phyloP scores from a whole-genome alignment of 1,284 basidiomycete species.

The Moniliophthora roreri region DNA sequence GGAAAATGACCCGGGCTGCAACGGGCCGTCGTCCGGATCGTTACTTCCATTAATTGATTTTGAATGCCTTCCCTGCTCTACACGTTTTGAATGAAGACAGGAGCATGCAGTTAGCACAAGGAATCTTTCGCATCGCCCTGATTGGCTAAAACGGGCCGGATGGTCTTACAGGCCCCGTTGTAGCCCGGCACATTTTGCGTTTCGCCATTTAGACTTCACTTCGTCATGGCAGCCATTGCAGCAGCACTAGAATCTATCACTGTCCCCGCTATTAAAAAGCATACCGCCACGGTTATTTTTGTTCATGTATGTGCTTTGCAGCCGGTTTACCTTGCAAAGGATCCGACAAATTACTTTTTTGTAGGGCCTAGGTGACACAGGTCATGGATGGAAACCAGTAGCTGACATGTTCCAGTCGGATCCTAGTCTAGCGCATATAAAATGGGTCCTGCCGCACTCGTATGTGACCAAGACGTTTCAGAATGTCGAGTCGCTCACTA shows the following conservation, averaged over 20 bases:
- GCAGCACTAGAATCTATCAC: slow-evolving; percentile 47
- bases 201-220: no score
- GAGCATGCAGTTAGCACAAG: no score
- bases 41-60: background rate
- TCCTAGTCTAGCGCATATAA: slow-evolving; percentile 65
- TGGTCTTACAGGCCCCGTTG: no score
- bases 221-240: slow-evolving; percentile 33
- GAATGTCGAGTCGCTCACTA: slow-evolving; percentile 10
- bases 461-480: slow-evolving; percentile 33
- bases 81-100: no score
- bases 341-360: slow-evolving; percentile 5
- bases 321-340: slow-evolving; percentile 4
- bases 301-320: slow-evolving; percentile 77
- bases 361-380: slow-evolving; percentile 76
- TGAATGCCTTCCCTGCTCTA: slow-evolving; percentile 1
- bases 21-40: no score
- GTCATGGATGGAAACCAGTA: slow-evolving; percentile 77
- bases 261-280: slow-evolving; percentile 56
- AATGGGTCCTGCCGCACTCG: slow-evolving; percentile 84
- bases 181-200: no score
- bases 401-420: slow-evolving; percentile 58
- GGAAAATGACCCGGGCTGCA: no score
- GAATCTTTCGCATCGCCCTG: no score
- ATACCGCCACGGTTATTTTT: slow-evolving; percentile 88
- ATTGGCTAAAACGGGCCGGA: no score